A percentile compares a stretch with the other conserved stretches of the same genome.
These are phyloP conservation scores for Gremmenia infestans DNA, from an alignment of 2,329 filamentous ascomycete genomes.

Conservation along the genomic window DNA sequence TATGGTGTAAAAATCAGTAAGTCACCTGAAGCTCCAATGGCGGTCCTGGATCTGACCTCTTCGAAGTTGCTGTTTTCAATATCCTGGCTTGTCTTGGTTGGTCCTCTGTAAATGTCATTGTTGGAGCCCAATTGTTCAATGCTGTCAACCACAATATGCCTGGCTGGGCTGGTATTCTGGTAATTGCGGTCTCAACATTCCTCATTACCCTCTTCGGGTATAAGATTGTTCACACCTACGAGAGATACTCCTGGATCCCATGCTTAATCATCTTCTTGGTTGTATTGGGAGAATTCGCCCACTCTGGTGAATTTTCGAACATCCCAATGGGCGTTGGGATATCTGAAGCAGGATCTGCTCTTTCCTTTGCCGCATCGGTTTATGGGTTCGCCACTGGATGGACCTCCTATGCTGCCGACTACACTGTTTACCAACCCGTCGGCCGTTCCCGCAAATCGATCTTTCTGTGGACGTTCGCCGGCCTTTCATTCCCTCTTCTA, in stretches of 20 bases:
- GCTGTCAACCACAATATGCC: constrained; percentile 67
- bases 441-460: constrained; percentile 54
- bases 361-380: constrained; percentile 63
- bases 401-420: constrained; percentile 71
- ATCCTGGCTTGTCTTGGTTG: constrained; percentile 68
- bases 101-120: constrained; percentile 73
- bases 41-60: constrained; percentile 1
- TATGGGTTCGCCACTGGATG: constrained; percentile 69
- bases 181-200: constrained; percentile 65
- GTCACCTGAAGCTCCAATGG: constrained; percentile 22
- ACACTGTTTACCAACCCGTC: constrained; percentile 72
- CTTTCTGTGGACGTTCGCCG: constrained; percentile 64
- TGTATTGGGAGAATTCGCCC: constrained; percentile 61
- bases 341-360: constrained; percentile 53
- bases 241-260: constrained; percentile 71
- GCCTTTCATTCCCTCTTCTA: constrained; percentile 65
- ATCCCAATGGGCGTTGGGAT: constrained; percentile 53
- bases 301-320: constrained; percentile 59
- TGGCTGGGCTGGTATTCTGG: constrained; percentile 68
- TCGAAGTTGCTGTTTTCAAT: constrained; percentile 62
- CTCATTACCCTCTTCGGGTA: constrained; percentile 70
- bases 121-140: constrained; percentile 71
- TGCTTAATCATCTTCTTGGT: constrained; percentile 70
- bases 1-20: constrained; percentile 63
- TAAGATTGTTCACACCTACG: constrained; percentile 71